Percentiles rank a stretch among this genome's conserved stretches.
These are phyloP conservation scores for Penicillium lividum DNA, from an alignment of 495 filamentous ascomycete genomes.

Conservation along the genomic window DNA sequence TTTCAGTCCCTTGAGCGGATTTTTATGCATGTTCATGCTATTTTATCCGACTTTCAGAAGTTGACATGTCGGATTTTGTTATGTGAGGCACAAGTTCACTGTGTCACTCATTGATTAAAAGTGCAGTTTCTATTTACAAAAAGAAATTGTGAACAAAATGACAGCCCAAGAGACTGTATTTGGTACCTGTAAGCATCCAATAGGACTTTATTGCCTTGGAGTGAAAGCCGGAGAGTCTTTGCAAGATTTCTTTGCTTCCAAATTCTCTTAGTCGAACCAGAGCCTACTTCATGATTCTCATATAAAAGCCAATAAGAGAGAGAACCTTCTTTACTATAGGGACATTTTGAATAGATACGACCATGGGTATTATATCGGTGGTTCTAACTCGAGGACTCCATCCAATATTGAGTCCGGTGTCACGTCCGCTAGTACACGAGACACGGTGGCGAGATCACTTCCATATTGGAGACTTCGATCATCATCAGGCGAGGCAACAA, in stretches of 20 bases:
- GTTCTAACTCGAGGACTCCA: constrained; percentile 74
- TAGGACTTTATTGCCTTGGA: too few species aligned
- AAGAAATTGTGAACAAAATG: neutral
- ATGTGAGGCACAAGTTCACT: neutral
- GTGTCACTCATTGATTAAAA: neutral
- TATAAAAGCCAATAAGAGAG: too few species aligned
- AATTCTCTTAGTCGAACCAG: too few species aligned
- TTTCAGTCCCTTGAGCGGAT: neutral
- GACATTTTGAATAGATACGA: neutral
- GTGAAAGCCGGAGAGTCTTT: too few species aligned
- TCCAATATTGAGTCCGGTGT: constrained; percentile 79
- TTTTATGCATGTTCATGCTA: neutral
- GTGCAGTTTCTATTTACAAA: neutral
- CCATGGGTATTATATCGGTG: constrained; percentile 54
- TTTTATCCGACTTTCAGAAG: neutral
- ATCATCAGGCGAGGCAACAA: constrained; percentile 61
- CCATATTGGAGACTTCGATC: constrained; percentile 95
- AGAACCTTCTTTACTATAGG: too few species aligned
- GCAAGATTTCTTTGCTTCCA: too few species aligned
- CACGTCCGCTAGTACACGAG: constrained; percentile 63
- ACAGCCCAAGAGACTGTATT: neutral
- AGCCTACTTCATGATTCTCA: neutral
- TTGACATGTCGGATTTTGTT: neutral
- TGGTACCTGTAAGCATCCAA: too few species aligned
- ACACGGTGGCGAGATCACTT: constrained; percentile 70